These are phyloP conservation scores for Wickerhamiella parazyma DNA, from an alignment of 805 yeast species.

Conservation along the genomic window DNA sequence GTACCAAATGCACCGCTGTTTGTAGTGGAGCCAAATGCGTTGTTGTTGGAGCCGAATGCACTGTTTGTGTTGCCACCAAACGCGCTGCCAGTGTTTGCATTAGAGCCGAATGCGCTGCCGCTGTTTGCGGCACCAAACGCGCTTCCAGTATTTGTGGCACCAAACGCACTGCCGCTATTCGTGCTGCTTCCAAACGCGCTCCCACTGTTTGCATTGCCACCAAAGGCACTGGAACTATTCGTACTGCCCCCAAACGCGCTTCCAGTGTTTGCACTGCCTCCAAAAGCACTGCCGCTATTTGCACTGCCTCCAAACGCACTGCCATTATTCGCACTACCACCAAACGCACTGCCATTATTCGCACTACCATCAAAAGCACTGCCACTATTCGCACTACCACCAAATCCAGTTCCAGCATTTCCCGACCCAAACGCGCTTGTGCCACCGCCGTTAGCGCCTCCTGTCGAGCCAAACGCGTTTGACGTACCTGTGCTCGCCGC, in stretches of 20 bases:
- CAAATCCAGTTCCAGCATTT: neutral
- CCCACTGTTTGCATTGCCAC: neutral
- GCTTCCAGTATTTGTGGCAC: neutral
- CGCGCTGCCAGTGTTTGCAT: neutral
- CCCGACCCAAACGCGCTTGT: neutral
- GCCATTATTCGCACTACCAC: neutral
- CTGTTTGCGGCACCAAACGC: neutral
- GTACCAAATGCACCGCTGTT: neutral
- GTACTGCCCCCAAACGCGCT: neutral
- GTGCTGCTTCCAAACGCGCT: neutral
- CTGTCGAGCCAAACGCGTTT: slow-evolving; percentile 1
- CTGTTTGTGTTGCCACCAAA: neutral
- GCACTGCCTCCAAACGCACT: neutral
- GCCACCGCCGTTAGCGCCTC: neutral
- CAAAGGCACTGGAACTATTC: neutral
- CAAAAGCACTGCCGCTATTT: neutral
- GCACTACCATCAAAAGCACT: neutral
- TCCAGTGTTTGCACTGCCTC: neutral
- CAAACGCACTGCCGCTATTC: neutral
- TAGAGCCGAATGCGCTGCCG: too few species aligned
- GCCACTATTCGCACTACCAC: neutral
- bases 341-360: neutral
- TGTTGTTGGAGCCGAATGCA: neutral
- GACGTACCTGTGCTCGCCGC: neutral
- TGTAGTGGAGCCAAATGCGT: neutral